phyloP scores from a whole-genome alignment of 129 eudicot species.

The Heracleum sosnowskyi region DNA sequence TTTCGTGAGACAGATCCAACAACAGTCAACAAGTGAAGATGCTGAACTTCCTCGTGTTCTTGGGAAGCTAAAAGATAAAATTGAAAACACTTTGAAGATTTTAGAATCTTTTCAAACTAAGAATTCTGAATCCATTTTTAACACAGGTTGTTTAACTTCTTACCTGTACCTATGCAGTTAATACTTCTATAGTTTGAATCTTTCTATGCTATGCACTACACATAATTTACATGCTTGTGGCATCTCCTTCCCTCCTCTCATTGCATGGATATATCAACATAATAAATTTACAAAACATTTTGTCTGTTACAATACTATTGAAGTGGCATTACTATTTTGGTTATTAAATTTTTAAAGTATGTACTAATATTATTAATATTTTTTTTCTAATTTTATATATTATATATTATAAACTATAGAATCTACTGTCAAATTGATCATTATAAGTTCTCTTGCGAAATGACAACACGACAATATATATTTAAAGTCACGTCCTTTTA shows the following conservation, averaged over 20 bases:
- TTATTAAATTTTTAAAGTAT: neutral
- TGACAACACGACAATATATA: neutral
- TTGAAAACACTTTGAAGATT: constrained; percentile 41
- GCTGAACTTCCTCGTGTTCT: constrained; percentile 55
- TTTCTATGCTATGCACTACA: neutral
- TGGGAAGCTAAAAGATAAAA: constrained; percentile 47
- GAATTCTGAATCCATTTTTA: constrained; percentile 68
- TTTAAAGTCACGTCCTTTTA: too few relatives aligned
- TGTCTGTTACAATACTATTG: neutral
- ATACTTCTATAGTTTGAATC: neutral
- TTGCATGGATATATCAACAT: neutral
- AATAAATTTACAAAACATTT: neutral
- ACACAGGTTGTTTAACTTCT: constrained; percentile 44
- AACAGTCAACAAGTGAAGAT: constrained; percentile 45
- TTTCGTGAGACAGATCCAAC: constrained; percentile 52
- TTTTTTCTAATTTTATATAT: neutral
- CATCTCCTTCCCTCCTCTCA: neutral
- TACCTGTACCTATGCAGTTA: neutral
- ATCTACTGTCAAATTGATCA: neutral
- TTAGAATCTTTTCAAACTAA: constrained; percentile 57
- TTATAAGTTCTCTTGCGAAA: neutral
- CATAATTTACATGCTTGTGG: neutral
- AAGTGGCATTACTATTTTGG: neutral
- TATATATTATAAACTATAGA: neutral
- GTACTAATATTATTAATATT: neutral